Base-by-base conservation (phyloP, 2,329 filamentous ascomycete species). In the Cryphonectria naterciae region DNA sequence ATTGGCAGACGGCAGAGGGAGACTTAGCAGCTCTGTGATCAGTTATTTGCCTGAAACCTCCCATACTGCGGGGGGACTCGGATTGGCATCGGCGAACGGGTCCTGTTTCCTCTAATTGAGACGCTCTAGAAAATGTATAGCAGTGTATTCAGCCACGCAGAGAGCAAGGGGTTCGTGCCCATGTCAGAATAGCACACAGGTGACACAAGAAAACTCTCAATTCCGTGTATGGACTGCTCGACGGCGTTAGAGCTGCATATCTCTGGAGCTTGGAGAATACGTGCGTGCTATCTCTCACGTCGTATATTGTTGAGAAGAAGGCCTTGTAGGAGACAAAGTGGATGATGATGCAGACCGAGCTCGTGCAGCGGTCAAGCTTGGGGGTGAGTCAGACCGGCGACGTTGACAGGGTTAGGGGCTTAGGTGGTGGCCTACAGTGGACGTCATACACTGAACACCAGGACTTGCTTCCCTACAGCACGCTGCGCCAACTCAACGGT, bases 331-430 rank as follows among this genome's bases (percentile, higher is more conserved):
- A 17, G n/a, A 56, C n/a, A 28, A 15, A 8, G 13, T 54, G n/a
- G 28, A 28, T 54, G 28, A 28, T 54, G n/a, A 56, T 56, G 4
- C 52, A 54, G 11, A 39, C 10, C 13, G 37, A 28, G 25, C 2
- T 58, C 32, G 19, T 49, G 46, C 46, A 49, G 46, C 22, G 46
- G 46, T n/a, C 46, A 49, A 22, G 37, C 19, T 49, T n/a, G 7
- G 7, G 46, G 5, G 46, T n/a, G 60, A 62, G 60, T 62, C 60
- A 62, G 60, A 41, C 60, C 60, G 60, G 60, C n/a, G 60, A 62
- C 60, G 35, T 41, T 62, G 60, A 22, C 19, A 62, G 60, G 60
- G 60, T 62, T 62, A 62, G 60, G 60, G 60, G 54, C 28, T 35
- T 58, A 58, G 10, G 28, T 2, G 25, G 15, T 28, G 54, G 54